Base-by-base conservation (phyloP, 495 filamentous ascomycete genomes). In the Friedmanniomyces endolithicus region DNA sequence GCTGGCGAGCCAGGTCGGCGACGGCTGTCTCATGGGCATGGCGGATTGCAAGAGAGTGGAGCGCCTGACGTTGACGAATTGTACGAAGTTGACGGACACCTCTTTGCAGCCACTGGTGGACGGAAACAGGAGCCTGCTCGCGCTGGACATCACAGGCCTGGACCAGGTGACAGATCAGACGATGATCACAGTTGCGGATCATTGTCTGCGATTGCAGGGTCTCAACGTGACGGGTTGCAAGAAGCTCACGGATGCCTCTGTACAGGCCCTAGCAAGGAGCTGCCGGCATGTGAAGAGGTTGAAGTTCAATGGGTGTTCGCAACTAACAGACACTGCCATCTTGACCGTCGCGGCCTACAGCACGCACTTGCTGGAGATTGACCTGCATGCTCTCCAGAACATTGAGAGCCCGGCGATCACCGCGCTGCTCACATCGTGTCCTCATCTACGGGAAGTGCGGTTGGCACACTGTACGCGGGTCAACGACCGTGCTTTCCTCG, bases 341-440 rank as follows among this genome's bases (percentile, higher is more conserved):
- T 65, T 87, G 44, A 84, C 88, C 8, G 90, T 97, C 64, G 94
- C 94, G 31, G 73, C 82, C 25, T 79, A 88, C 66, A 97, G 90
- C 67, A 86, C 82, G 7, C 86, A 94, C 48, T 87, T 99, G 31
- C 77, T 99, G 39, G 94, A 99, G 68, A 95, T 97, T 56, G 94
- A 99, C 65, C 80, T 97, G 27, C 85, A 95, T 61, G 82, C 85
- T 63, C 96, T 92, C 72, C 78, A 76, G 27, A 73, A 78, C 24
- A 78, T 97, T 50, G 86, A 84, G 40, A 88, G 90, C 65, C 76
- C 80, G 11, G 84, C 94, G 0, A 75, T 97, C 39, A 88, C 86
- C 0, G 75, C 81, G 14, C 76, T 99, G 19, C 75, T 97, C 45
- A 73, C 75, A 16, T 82, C 84, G 51, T 82, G 89, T 14, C 80